Evolutionary conservation across 345 rosid species (phyloP).

Genomic region (Abelmoschus esculentus): DNA sequence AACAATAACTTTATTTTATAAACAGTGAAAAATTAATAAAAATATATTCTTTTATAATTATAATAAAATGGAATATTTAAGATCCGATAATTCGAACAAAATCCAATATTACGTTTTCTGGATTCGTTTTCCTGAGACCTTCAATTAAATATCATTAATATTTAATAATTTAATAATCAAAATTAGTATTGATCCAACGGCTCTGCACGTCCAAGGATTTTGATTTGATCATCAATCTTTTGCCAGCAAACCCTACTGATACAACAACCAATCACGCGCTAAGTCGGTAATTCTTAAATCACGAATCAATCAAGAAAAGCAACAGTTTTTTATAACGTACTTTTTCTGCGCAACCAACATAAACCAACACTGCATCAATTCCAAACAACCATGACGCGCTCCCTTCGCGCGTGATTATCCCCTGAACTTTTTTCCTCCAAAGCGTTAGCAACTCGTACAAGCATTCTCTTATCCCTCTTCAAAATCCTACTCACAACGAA

Average conservation of each 20-base stretch:
- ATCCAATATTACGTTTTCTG: not conserved
- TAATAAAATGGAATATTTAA: not conserved
- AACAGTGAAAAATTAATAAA: too few species aligned
- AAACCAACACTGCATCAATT: not conserved
- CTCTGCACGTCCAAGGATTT: not conserved
- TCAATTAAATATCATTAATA: not conserved
- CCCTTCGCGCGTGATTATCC: not conserved
- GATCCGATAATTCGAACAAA: not conserved
- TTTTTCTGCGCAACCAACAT: not conserved
- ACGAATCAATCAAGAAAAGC: not conserved
- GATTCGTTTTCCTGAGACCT: not conserved
- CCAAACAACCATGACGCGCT: not conserved
- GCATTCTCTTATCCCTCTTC: constrained; percentile 1
- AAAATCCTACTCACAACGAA: constrained; percentile 16
- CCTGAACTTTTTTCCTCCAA: not conserved
- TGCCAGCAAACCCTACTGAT: not conserved
- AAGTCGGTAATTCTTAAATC: not conserved
- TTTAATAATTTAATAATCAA: not conserved
- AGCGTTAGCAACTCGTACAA: not conserved
- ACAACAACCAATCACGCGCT: not conserved
- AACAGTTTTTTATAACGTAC: not conserved
- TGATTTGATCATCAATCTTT: not conserved
- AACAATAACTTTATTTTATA: not conserved
- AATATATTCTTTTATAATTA: too few species aligned
- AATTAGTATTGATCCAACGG: not conserved